phyloP scores from a whole-genome alignment of 2,329 filamentous ascomycete species.

The Diplodia corticola region DNA sequence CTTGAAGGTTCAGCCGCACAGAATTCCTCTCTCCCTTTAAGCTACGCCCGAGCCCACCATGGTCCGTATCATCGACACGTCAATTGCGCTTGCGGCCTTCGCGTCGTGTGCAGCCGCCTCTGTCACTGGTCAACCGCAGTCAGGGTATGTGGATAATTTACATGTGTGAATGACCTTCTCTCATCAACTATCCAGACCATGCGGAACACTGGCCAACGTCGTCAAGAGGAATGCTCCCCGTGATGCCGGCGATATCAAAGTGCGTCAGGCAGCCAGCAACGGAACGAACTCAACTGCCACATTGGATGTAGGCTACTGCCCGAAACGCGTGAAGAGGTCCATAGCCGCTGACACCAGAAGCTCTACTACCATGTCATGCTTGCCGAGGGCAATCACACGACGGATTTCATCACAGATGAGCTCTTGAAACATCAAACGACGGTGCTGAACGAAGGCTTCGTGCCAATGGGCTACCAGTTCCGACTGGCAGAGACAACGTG shows the following conservation, averaged over 20 bases:
- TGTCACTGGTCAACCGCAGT: neutral
- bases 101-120: neutral
- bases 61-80: neutral
- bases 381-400: neutral
- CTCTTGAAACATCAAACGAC: conserved; percentile 44
- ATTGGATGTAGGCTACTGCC: neutral
- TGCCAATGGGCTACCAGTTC: conserved; percentile 48
- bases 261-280: neutral
- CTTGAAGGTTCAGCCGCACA: neutral
- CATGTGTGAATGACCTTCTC: neutral
- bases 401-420: conserved; percentile 1
- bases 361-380: conserved; percentile 3
- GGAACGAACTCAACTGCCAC: neutral
- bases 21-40: neutral
- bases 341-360: neutral
- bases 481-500: conserved; percentile 46
- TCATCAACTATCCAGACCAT: neutral
- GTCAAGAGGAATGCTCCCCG: neutral
- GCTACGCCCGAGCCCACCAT: neutral
- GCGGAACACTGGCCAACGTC: neutral
- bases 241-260: neutral
- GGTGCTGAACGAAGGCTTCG: conserved; percentile 50
- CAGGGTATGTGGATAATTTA: neutral
- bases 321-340: neutral
- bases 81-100: neutral